phyloP scores from a whole-genome alignment of 2,329 filamentous ascomycete genomes.

The Cladophialophora immunda region DNA sequence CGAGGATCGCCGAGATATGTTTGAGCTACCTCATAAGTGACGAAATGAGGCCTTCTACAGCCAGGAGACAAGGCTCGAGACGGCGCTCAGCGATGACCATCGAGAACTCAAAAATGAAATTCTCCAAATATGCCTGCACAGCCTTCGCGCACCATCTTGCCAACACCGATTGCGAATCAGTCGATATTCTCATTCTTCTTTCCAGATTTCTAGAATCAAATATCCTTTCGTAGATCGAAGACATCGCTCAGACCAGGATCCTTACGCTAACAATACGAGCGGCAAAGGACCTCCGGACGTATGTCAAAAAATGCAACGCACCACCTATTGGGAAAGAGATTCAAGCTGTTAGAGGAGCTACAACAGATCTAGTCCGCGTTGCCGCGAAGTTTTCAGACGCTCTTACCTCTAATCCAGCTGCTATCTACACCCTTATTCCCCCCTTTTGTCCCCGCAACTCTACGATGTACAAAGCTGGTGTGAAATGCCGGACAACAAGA shows the following conservation, averaged over 20 bases:
- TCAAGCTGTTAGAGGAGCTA: background rate
- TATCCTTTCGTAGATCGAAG: conserved; percentile 51
- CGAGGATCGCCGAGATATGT: conserved; percentile 47
- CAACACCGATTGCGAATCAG: conserved; percentile 38
- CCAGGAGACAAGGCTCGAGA: conserved; percentile 12
- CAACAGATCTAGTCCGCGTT: background rate
- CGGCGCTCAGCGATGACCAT: conserved; percentile 32
- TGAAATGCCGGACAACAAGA: conserved; percentile 18
- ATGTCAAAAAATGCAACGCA: background rate
- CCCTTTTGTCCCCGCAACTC: conserved; percentile 51
- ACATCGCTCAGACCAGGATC: conserved; percentile 32
- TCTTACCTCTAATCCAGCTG: background rate
- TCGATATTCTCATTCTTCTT: conserved; percentile 42
- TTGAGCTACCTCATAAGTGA: conserved; percentile 47
- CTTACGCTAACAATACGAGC: conserved; percentile 2
- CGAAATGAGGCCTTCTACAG: conserved; percentile 48
- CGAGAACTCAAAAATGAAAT: conserved; percentile 29
- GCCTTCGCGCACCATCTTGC: conserved; percentile 50
- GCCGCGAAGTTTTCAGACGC: background rate
- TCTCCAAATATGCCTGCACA: conserved; percentile 45
- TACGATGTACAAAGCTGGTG: conserved; percentile 42
- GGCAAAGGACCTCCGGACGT: background rate
- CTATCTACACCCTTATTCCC: conserved; percentile 50
- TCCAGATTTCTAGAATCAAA: conserved; percentile 46
- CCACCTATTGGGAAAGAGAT: background rate